Percentiles rank a stretch among this genome's conserved stretches.
Evolutionary conservation across 768 basidiomycete genomes (phyloP).

Genomic region (Panaeolus cyanescens): DNA sequence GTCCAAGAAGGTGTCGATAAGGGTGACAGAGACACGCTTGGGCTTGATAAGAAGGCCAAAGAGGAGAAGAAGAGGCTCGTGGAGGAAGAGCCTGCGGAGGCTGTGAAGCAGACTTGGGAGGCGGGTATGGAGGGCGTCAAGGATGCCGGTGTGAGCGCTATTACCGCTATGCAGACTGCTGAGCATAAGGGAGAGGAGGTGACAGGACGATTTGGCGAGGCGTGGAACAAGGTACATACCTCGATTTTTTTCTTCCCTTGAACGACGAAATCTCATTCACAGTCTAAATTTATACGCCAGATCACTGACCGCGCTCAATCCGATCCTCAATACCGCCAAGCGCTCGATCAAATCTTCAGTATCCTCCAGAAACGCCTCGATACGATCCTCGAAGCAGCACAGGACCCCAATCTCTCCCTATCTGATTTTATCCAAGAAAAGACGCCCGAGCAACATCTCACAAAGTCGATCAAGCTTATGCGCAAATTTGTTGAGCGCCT

Average conservation of each 20-base stretch:
- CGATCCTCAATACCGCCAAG: slow-evolving; percentile 57
- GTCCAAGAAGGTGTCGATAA: slow-evolving; percentile 60
- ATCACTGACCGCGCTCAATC: slow-evolving; percentile 65
- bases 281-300: slow-evolving; percentile 28
- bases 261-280: background rate
- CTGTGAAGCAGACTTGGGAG: slow-evolving; percentile 59
- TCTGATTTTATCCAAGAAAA: slow-evolving; percentile 62
- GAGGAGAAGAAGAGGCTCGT: slow-evolving; percentile 39
- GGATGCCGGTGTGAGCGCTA: slow-evolving; percentile 54
- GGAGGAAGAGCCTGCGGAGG: slow-evolving; percentile 16
- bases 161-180: slow-evolving; percentile 53
- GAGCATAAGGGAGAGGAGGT: slow-evolving; percentile 48
- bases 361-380: slow-evolving; percentile 60
- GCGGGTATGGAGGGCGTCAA: slow-evolving; percentile 69
- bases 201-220: slow-evolving; percentile 39
- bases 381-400: slow-evolving; percentile 48
- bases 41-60: slow-evolving; percentile 50
- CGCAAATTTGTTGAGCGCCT: slow-evolving; percentile 54
- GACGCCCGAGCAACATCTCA: slow-evolving; percentile 62
- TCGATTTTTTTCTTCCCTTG: slow-evolving; percentile 37
- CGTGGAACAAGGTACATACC: slow-evolving; percentile 52
- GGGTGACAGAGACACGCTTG: slow-evolving; percentile 60
- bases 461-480: slow-evolving; percentile 50
- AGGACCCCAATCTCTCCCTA: slow-evolving; percentile 48
- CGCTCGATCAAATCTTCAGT: slow-evolving; percentile 59